Conservation (phyloP, 352 stramenopile species). For the Pythium apleroticum region DNA sequence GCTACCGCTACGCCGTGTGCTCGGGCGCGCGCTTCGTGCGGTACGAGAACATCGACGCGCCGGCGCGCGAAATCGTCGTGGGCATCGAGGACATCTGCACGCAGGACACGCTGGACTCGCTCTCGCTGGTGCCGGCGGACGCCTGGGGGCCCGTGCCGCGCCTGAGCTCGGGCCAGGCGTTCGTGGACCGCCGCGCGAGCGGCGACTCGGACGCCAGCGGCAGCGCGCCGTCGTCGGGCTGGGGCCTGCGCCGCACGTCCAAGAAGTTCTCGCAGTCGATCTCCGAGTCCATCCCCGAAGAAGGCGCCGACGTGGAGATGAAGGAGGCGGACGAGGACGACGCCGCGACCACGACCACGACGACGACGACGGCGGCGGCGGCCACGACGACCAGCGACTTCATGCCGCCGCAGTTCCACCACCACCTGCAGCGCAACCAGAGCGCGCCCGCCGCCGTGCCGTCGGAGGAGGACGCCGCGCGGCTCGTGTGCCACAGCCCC, state of each 20-base stretch:
- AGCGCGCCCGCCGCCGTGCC: slow-evolving; percentile 24
- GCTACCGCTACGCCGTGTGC: slow-evolving; percentile 86
- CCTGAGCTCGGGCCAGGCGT: slow-evolving; percentile 82
- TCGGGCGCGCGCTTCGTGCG: slow-evolving; percentile 75
- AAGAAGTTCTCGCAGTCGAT: slow-evolving; percentile 32
- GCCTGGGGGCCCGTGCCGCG: slow-evolving; percentile 65
- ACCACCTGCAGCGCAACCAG: slow-evolving; percentile 26
- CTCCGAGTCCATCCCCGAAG: slow-evolving; percentile 56
- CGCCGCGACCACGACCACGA: background rate
- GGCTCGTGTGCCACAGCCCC: slow-evolving; percentile 40
- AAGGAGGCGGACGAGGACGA: slow-evolving; percentile 34
- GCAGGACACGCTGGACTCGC: slow-evolving; percentile 72
- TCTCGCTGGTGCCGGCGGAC: slow-evolving; percentile 22
- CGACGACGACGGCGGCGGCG: slow-evolving; percentile 2
- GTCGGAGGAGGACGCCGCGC: slow-evolving; percentile 21
- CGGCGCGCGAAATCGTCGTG: slow-evolving; percentile 52
- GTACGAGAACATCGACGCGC: slow-evolving; percentile 58
- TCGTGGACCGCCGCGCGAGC: slow-evolving; percentile 69
- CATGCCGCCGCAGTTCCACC: slow-evolving; percentile 23
- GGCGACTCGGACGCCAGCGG: slow-evolving; percentile 28
- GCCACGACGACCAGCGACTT: slow-evolving; percentile 4
- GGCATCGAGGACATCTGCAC: slow-evolving; percentile 61
- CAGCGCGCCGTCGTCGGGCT: slow-evolving; percentile 3
- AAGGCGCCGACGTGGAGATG: slow-evolving; percentile 35
- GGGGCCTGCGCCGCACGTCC: slow-evolving; percentile 22